Evolutionary conservation across 2,329 filamentous ascomycete species (phyloP).

Genomic region (Neurospora sp.): DNA sequence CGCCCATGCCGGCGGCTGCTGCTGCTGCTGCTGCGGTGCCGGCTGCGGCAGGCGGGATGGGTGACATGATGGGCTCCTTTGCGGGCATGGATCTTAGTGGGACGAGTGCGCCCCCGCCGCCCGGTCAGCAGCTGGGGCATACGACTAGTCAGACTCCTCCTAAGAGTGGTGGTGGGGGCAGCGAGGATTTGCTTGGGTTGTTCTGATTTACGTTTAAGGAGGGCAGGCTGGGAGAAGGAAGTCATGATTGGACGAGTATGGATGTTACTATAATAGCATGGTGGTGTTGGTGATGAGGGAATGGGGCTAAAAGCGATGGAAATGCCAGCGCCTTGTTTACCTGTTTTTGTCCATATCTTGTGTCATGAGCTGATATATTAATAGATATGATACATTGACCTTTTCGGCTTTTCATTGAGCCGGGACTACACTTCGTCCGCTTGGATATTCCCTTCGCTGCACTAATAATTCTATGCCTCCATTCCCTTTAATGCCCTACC

Average conservation of each 20-base stretch:
- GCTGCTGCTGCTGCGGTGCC: slow-evolving; percentile 11
- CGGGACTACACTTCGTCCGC: not conserved
- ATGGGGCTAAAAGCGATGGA: not conserved
- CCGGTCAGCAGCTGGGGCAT: slow-evolving; percentile 36
- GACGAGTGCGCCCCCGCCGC: slow-evolving; percentile 53
- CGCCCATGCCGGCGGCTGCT: slow-evolving; percentile 36
- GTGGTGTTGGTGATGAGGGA: not conserved
- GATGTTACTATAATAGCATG: not conserved
- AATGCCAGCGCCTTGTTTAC: not conserved
- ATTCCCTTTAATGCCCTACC: not conserved
- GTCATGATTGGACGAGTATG: not conserved
- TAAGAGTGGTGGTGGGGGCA: slow-evolving; percentile 31
- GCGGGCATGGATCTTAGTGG: slow-evolving; percentile 67
- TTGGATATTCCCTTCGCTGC: not conserved
- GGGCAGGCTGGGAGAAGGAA: not conserved
- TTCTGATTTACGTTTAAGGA: slow-evolving; percentile 29
- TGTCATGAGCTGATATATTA: not conserved
- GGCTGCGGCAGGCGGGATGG: slow-evolving; percentile 44
- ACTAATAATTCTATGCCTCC: not conserved
- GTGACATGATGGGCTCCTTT: slow-evolving; percentile 86
- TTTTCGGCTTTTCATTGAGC: too few relatives aligned
- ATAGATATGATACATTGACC: not conserved
- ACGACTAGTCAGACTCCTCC: slow-evolving; percentile 30
- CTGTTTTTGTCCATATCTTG: not conserved
- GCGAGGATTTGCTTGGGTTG: slow-evolving; percentile 50